Conservation (phyloP, 179 eudicot genomes). For the Nepenthes alata region DNA sequence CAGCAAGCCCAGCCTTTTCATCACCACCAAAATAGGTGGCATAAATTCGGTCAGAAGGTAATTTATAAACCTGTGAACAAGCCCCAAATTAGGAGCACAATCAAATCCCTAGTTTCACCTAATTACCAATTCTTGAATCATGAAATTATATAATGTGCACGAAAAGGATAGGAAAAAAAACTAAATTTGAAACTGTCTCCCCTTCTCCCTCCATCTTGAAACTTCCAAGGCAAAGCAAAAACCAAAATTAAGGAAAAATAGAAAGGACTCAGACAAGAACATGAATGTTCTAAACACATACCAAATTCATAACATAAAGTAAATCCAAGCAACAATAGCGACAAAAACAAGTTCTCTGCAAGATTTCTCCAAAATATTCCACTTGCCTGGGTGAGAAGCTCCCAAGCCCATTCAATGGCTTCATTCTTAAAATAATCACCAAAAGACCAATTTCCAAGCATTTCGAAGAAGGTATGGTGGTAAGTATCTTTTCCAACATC, state of each 20-base stretch:
- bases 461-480: slow-evolving; percentile 94
- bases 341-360: too few relatives aligned
- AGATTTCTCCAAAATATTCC: background rate
- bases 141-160: background rate
- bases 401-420: slow-evolving; percentile 94
- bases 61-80: slow-evolving; percentile 52
- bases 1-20: slow-evolving; percentile 72
- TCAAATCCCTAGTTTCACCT: background rate
- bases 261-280: too few relatives aligned
- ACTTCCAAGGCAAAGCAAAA: too few relatives aligned
- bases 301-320: too few relatives aligned
- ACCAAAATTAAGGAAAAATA: too few relatives aligned
- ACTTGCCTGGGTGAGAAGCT: slow-evolving; percentile 71
- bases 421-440: slow-evolving; percentile 87
- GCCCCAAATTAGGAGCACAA: background rate
- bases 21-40: slow-evolving; percentile 99
- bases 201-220: too few relatives aligned
- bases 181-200: background rate
- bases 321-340: too few relatives aligned
- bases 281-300: too few relatives aligned
- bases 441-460: slow-evolving; percentile 99
- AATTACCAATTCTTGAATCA: background rate
- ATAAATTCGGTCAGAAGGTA: slow-evolving; percentile 66
- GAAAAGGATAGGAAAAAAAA: too few relatives aligned
- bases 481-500: slow-evolving; percentile 98